A percentile compares a stretch with the other conserved stretches of the same genome.
phyloP scores from a whole-genome alignment of 805 yeast species.

The Cyberlindnera suaveolens region DNA sequence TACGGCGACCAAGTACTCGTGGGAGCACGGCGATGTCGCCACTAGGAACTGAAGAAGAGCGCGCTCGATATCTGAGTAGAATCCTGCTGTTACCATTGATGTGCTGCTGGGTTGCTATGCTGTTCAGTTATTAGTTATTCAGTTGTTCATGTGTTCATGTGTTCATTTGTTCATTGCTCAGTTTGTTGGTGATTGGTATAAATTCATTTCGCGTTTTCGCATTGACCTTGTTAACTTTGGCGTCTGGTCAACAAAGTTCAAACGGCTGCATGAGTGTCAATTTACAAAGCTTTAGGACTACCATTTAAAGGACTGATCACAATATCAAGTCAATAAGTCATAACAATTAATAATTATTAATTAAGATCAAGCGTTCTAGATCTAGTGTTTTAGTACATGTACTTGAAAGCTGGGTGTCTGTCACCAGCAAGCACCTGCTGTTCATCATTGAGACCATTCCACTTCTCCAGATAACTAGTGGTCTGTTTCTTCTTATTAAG shows the following conservation, averaged over 20 bases:
- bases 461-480: conserved; percentile 26
- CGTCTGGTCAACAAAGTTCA: too few relatives aligned
- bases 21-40: conserved; percentile 4
- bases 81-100: background rate
- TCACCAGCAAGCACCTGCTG: conserved; percentile 33
- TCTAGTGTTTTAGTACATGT: conserved; percentile 31
- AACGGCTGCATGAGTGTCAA: too few relatives aligned
- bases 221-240: too few relatives aligned
- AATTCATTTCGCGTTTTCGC: too few relatives aligned
- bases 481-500: conserved; percentile 32
- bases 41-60: conserved; percentile 11
- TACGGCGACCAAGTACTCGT: conserved; percentile 1
- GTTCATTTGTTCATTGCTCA: background rate
- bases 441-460: conserved; percentile 25
- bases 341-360: too few relatives aligned
- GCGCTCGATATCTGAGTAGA: conserved; percentile 11
- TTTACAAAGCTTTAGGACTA: too few relatives aligned
- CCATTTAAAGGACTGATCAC: too few relatives aligned
- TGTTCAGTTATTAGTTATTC: background rate
- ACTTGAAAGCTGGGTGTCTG: conserved; percentile 38
- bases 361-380: too few relatives aligned
- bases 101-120: too few relatives aligned
- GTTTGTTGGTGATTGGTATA: too few relatives aligned
- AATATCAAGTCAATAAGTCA: too few relatives aligned
- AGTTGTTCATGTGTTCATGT: background rate